phyloP scores from a whole-genome alignment of 768 basidiomycete genomes.

The Multifurca ochricompacta region DNA sequence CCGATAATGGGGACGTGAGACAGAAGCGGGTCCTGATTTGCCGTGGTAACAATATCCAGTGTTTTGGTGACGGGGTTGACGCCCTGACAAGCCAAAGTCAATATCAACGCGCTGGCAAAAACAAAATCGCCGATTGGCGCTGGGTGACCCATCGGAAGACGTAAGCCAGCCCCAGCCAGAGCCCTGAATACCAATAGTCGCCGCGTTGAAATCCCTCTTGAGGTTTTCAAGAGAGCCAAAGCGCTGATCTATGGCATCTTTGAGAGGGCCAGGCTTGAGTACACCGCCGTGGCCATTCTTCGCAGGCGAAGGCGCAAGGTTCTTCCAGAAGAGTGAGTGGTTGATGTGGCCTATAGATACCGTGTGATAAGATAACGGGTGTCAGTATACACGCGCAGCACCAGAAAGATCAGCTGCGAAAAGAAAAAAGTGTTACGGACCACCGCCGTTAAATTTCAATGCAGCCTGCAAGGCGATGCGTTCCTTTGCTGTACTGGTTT shows the following conservation, averaged over 20 bases:
- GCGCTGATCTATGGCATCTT: conserved; percentile 47
- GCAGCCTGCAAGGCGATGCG: conserved; percentile 85
- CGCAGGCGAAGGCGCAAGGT: conserved; percentile 60
- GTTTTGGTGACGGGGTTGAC: conserved; percentile 54
- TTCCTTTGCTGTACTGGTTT: conserved; percentile 61
- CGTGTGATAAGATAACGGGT: conserved; percentile 4
- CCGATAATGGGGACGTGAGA: conserved; percentile 76
- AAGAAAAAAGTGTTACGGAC: conserved; percentile 34
- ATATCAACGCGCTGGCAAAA: neutral
- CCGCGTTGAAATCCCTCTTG: conserved; percentile 76
- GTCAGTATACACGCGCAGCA: neutral
- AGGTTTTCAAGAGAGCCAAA: conserved; percentile 70
- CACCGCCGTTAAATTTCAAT: conserved; percentile 95
- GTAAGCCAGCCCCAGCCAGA: conserved; percentile 96
- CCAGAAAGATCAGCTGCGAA: neutral
- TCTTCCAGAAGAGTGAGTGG: conserved; percentile 95
- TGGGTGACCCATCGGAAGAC: conserved; percentile 28
- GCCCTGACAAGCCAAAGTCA: conserved; percentile 39
- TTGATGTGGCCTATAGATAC: conserved; percentile 70
- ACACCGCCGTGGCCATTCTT: conserved; percentile 53
- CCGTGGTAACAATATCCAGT: conserved; percentile 83
- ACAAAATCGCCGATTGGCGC: neutral
- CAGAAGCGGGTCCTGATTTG: conserved; percentile 93
- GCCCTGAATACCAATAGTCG: conserved; percentile 83
- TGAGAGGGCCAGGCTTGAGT: conserved; percentile 54